Base-by-base conservation (phyloP, 345 rosid genomes). In the Corchorus capsularis region DNA sequence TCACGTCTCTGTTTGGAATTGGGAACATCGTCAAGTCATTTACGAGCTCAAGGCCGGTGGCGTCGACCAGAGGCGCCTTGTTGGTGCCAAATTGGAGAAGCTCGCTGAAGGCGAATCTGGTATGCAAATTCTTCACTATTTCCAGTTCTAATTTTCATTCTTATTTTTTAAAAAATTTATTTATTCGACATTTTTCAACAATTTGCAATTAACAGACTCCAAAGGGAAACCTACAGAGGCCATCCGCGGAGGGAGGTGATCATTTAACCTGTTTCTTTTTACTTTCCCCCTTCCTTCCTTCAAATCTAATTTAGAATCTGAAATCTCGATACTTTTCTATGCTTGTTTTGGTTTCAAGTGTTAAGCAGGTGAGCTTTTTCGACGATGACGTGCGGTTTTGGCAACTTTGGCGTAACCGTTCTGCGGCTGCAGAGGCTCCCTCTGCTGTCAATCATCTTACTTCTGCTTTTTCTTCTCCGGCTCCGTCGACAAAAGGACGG, bases 21-120 rank as follows among this genome's bases (percentile, higher is more conserved):
- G 97, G 99, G 99, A 96, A 79, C 95, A 96, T 79, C 98, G 98
- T 41, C 99, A 96, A 94, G 92, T 96, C 19, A 96, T 96, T 77
- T 96, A 96, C 62, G 99, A 96, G 85, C 82, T 94, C 39, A 96
- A 94, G 87, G 94, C 97, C 7, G 98, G 99, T 16, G 99, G 99
- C 14, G 97, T 96, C 71, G 98, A 96, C 79, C 93, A 96, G 85
- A 84, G 99, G 66, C 98, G 99, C 54, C 83, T 96, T 76, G 98
- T 96, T 55, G 99, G 99, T 37, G 98, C 96, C 52, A 94, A 90
- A 85, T 78, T 96, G 85, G 98, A 96, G 91, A 94, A 96, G 85
- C 98, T 96, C 2, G 98, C 99, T 7, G 99, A 96, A 75, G 99
- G 99, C 75, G 98, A 96, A 77, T 85, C 89, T 71, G 98, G 99